Evolutionary conservation across 192 early-diverging fungal species (phyloP), one percentile per base, ranked within the genome.

Genomic region (Chytriomyces sp.): DNA sequence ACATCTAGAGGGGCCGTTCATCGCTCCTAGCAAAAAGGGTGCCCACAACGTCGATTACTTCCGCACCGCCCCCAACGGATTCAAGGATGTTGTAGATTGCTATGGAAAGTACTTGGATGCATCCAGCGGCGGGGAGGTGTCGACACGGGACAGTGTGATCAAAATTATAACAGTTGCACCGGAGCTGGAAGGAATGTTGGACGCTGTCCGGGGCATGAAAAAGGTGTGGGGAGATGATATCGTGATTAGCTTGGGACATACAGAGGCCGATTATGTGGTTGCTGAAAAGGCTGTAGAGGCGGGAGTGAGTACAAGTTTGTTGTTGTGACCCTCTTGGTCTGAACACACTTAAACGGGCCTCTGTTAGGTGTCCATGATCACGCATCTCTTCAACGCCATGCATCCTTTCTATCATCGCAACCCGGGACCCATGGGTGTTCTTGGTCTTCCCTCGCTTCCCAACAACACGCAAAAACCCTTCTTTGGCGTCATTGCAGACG

Each of bases 401-500:
- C 59, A 30, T 19, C 59, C 59, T 10, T 94, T 94, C 76, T 91
- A 94, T 78, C 92, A 94, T 77, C 87, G 92, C 61, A 90, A 94
- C 65, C 92, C 92, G 3, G 92, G 91, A 39, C 78, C 92, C 57
- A 86, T 93, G 59, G 92, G 92, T 28, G 73, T 94, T 3, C 77
- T 94, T 8, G 91, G 92, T 30, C 80, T 61, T 36, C 12, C 22
- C 5, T 17, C 22, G 2, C 36, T 61, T 3, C 59, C 59, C 30
- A 22, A 37, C 12, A 33, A 36, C 0, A 61, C 59, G 12, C 32
- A 82, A 17, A 86, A 90, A 39, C 91, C 92, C n/a, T 93, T 86
- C 74, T 94, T 91, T 74, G 92, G 92, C 33, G 79, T 93, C 61
- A 94, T 94, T 69, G 91, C 91, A 66, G 91, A 93, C 64, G 92